A percentile compares a stretch with the other conserved stretches of the same genome.
Evolutionary conservation across 805 yeast genomes (phyloP).

Genomic region (Tetrapisispora taiwanensis): DNA sequence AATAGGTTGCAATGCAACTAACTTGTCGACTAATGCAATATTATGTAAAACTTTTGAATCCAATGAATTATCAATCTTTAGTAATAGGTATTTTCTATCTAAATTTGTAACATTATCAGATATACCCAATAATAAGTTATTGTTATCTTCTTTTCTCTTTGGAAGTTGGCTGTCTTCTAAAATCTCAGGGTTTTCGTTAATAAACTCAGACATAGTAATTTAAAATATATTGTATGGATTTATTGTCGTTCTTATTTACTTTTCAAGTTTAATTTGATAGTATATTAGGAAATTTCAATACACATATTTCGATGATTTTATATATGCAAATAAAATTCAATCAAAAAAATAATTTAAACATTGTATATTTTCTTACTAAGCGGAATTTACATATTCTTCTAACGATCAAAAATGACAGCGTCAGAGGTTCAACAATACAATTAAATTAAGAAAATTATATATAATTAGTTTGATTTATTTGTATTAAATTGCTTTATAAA

Average conservation of each 20-base stretch:
- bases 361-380: background rate
- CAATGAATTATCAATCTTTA: constrained; percentile 19
- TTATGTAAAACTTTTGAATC: constrained; percentile 19
- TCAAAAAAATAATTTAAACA: background rate
- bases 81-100: constrained; percentile 18
- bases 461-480: too few species aligned
- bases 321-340: too few species aligned
- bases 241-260: too few species aligned
- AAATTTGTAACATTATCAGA: constrained; percentile 9
- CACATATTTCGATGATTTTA: background rate
- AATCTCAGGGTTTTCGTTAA: constrained; percentile 86
- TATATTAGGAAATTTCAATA: too few species aligned
- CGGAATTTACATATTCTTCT: background rate
- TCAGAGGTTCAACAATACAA: background rate
- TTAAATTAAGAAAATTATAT: too few species aligned
- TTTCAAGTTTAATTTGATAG: too few species aligned
- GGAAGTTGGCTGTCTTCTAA: constrained; percentile 71
- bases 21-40: constrained; percentile 24
- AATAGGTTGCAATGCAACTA: constrained; percentile 14
- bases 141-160: constrained; percentile 38
- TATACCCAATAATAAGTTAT: constrained; percentile 12
- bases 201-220: constrained; percentile 59
- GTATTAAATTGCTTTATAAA: too few species aligned
- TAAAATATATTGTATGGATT: background rate
- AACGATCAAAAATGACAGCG: background rate